Evolutionary conservation across 2,329 filamentous ascomycete genomes (phyloP), one percentile per base, ranked within the genome.

Genomic region (Ceratocystis huliohia): DNA sequence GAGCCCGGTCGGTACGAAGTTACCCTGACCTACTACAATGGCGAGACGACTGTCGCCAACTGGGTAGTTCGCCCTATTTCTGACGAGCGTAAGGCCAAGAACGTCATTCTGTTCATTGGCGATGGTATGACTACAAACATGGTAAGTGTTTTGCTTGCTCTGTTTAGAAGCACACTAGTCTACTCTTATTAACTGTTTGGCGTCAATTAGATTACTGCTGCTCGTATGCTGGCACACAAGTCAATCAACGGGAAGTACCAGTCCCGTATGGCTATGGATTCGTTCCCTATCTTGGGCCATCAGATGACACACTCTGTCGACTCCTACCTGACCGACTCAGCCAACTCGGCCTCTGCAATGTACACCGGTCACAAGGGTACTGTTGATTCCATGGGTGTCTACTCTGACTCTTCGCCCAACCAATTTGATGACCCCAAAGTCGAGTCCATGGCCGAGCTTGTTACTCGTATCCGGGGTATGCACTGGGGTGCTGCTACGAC

Each of bases 251-350:
- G 90, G 71, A 89, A 88, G 74, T 95, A 93, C 75, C 86, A 90
- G 78, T 84, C 82, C 67, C 82, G 80, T 66, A 82, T 95, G 81
- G 81, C 84, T 72, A 80, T 95, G 79, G 90, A 95, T 77, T 82
- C 91, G 73, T 94, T 94, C 76, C 89, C 90, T 2, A 83, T 92
- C n/a, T 73, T 93, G 10, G 90, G 90, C 22, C 89, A 95, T 74
- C 89, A 93, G 76, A 93, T 94, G 86, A 92, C 89, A 13, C 89
- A 93, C 76, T 92, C 88, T 1, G 84, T 94, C 73, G 89, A 93
- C 77, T 85, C 81, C 63, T 93, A 89, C 79, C 93, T 94, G 73
- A 94, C 89, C 46, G 89, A 94, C 75, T 90, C 87, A 69, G 90
- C 90, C 76, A 94, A 94, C 77, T 91, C 87, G 4, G 89, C 89